Base-by-base conservation (phyloP, 148 eudicot species). In the Vaccinium corymbosum region DNA sequence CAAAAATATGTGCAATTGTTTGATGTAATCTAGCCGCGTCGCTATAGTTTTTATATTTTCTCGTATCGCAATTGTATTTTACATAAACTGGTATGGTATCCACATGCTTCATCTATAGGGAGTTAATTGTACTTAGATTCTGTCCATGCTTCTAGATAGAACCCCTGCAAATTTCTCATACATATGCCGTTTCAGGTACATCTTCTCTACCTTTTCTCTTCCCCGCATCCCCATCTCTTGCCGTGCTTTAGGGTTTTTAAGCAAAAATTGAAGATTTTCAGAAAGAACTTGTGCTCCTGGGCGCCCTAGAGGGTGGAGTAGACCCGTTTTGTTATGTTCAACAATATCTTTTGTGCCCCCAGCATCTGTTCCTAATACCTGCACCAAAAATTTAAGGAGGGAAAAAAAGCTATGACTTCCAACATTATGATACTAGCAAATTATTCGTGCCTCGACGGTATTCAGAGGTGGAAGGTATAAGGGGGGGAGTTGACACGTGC, bases 341-440 rank as follows among this genome's bases (percentile, higher is more conserved):
- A 94, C 95, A 1, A 97, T 93, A 86, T 94, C 97, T 85, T 83
- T 94, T 73, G 99, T 97, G 87, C 99, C 98, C 61, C 97, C 99
- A 5, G 99, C 93, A 87, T 93, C 93, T 38, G 99, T 94, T 88
- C 99, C 99, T 22, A 97, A 93, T 48, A 97, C 95, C 99, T 97
- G 90, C 66, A 84, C 83, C 88, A 75, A 55, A 81, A 84, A 85
- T 29, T 11, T 13, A 15, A 29, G 9, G 32, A 62, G 64, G 64
- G n/a, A 17, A 56, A 16, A 56, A 57, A 5, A 17, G n/a, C 62
- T 16, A 15, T 17, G n/a, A 57, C 62, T 57, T 57, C 0, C n/a
- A 57, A 57, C 62, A 57, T 57, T 17, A 57, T 57, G 62, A 17
- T 17, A 57, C 62, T 57, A 5, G 2, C 62, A 57, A 17, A 57